Conservation (phyloP, 2,329 filamentous ascomycete genomes). For the Apiospora phragmitis region DNA sequence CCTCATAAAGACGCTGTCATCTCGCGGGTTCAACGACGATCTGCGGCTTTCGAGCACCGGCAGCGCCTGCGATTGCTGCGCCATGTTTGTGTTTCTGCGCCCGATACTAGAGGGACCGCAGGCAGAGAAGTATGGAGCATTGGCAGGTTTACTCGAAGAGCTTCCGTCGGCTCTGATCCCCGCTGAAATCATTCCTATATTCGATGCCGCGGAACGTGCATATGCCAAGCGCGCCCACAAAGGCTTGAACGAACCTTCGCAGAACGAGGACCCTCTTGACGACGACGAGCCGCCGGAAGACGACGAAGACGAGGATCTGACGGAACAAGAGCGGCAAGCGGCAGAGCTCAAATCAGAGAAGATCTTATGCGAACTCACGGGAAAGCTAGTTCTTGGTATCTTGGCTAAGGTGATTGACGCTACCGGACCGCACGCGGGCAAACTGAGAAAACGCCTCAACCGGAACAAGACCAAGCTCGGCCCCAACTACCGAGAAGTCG, state of each 20-base stretch:
- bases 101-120: constrained; percentile 47
- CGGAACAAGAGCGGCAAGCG: constrained; percentile 60
- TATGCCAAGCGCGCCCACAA: constrained; percentile 71
- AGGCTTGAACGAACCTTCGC: constrained; percentile 62
- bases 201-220: constrained; percentile 72
- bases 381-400: constrained; percentile 81
- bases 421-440: constrained; percentile 57
- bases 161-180: constrained; percentile 64
- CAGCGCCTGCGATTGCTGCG: constrained; percentile 78
- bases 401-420: constrained; percentile 73
- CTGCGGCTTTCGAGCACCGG: constrained; percentile 75
- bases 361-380: constrained; percentile 80
- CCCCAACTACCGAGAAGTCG: constrained; percentile 80
- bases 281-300: constrained; percentile 65
- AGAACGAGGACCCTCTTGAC: constrained; percentile 73
- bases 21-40: constrained; percentile 70
- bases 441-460: constrained; percentile 69
- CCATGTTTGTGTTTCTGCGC: constrained; percentile 74
- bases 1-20: constrained; percentile 68
- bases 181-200: constrained; percentile 71
- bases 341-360: constrained; percentile 78
- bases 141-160: constrained; percentile 66
- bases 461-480: constrained; percentile 82
- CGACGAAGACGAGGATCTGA: constrained; percentile 53
- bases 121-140: constrained; percentile 52